Evolutionary conservation across 371 early-diverging fungal species (phyloP), one percentile per base, ranked within the genome.

Genomic region (Mucor circinelloides): DNA sequence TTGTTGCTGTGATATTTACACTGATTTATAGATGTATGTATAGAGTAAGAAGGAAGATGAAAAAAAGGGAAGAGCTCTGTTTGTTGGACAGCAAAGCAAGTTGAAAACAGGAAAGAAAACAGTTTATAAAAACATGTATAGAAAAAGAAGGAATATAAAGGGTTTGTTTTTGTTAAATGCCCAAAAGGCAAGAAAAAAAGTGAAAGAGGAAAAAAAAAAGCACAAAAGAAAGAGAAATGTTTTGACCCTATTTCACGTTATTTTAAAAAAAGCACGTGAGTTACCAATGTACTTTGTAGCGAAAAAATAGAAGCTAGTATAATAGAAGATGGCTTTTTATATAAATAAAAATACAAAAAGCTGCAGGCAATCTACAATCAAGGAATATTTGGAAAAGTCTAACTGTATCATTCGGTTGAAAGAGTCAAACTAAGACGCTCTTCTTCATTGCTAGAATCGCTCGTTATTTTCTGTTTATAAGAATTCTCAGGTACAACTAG

Each of bases 81-180:
- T 52, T 52, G 52, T 52, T 52, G 52, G 52, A 15, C 52, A 52
- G 52, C 52, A 52, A 50, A 52, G 52, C 52, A 27, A 52, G 40
- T 40, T 17, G 40, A 40, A n/a, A 40, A 40, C 40, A 46, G 13
- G 25, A 25, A 52, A 52, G 27, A 52, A 52, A 27, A 23, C 23
- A 27, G 12, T 50, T 52, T 52, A 52, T 27, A 52, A 52, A 52
- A 52, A 27, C 52, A 52, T 52, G 27, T 52, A 52, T 27, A 52
- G 9, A 52, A 25, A 52, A 52, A 50, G 27, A 52, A 27, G 3
- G 27, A 21, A 25, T 52, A 27, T 27, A 40, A 40, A 40, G 23
- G 52, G 23, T 52, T 52, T 52, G 52, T 52, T 52, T 52, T 52
- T 25, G 52, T 52, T 52, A 52, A 52, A 52, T 52, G 52, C 52